Evolutionary conservation across 208 protist genomes (phyloP).

Genomic region (Naegleria gruberi): DNA sequence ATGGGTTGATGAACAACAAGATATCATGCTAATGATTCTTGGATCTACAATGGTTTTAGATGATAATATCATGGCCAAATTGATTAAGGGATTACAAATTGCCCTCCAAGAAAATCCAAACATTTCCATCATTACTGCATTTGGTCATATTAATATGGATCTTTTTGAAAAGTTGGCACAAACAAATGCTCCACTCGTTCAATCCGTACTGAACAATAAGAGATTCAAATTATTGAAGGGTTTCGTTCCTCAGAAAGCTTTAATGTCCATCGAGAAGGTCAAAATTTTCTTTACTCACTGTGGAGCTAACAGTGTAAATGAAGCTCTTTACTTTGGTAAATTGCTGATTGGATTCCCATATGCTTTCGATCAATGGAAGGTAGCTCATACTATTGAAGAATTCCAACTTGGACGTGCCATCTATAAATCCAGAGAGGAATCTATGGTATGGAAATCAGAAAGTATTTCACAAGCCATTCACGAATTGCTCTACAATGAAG

Average conservation of each 20-base stretch:
- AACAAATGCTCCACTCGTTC: neutral
- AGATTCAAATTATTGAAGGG: neutral
- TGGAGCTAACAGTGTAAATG: neutral
- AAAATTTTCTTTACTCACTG: neutral
- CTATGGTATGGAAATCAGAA: too few species aligned
- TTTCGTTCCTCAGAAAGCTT: neutral
- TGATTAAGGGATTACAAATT: neutral
- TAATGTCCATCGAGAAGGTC: neutral
- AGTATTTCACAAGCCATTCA: neutral
- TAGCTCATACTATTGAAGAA: neutral
- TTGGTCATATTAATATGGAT: neutral
- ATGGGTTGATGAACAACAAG: neutral
- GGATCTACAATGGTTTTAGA: neutral
- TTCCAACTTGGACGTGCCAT: neutral
- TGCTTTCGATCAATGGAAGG: neutral
- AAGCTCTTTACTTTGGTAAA: neutral
- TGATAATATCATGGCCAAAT: neutral
- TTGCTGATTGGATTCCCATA: neutral
- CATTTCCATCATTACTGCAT: neutral
- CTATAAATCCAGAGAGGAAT: neutral
- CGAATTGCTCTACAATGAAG: neutral
- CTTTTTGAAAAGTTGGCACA: neutral
- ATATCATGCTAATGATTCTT: neutral
- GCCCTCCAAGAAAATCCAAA: neutral
- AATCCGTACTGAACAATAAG: neutral